These are phyloP conservation scores for Penicillium macrosclerotiorum DNA, from an alignment of 495 filamentous ascomycete species.

Conservation along the genomic window DNA sequence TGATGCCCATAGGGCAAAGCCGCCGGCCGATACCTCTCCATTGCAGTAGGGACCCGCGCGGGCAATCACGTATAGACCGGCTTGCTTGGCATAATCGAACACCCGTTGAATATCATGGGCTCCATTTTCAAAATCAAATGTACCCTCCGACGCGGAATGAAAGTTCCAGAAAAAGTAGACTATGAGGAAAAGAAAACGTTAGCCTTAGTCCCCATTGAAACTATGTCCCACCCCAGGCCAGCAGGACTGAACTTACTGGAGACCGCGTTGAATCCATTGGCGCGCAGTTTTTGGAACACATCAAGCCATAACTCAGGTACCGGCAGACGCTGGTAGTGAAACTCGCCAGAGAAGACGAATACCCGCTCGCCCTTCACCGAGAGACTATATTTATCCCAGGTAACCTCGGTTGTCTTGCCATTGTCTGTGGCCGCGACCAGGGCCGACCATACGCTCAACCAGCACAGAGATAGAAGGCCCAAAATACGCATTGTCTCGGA, in stretches of 20 bases:
- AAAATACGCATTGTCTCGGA: conserved; percentile 19
- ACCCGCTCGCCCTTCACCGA: conserved; percentile 54
- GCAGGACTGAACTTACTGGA: conserved; percentile 25
- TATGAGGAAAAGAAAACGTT: neutral
- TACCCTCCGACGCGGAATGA: conserved; percentile 47
- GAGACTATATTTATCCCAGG: conserved; percentile 60
- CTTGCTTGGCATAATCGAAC: conserved; percentile 54
- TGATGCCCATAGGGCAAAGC: conserved; percentile 50
- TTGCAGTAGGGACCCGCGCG: conserved; percentile 61
- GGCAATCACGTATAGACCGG: conserved; percentile 57
- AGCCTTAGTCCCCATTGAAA: neutral
- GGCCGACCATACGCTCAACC: conserved; percentile 17
- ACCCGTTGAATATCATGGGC: conserved; percentile 52
- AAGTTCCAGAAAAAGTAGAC: conserved; percentile 59
- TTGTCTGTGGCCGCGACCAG: conserved; percentile 36
- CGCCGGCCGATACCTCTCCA: conserved; percentile 49
- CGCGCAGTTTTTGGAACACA: conserved; percentile 61
- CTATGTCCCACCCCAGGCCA: too few species aligned
- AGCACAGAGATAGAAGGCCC: conserved; percentile 28
- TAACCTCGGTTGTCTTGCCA: conserved; percentile 29
- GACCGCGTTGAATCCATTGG: conserved; percentile 55
- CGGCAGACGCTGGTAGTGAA: conserved; percentile 56
- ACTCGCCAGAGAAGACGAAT: conserved; percentile 57
- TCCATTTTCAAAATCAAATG: conserved; percentile 55
- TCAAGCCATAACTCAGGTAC: conserved; percentile 61